Evolutionary conservation across 179 eudicot genomes (phyloP).

Genomic region (Drosera spatulata): DNA sequence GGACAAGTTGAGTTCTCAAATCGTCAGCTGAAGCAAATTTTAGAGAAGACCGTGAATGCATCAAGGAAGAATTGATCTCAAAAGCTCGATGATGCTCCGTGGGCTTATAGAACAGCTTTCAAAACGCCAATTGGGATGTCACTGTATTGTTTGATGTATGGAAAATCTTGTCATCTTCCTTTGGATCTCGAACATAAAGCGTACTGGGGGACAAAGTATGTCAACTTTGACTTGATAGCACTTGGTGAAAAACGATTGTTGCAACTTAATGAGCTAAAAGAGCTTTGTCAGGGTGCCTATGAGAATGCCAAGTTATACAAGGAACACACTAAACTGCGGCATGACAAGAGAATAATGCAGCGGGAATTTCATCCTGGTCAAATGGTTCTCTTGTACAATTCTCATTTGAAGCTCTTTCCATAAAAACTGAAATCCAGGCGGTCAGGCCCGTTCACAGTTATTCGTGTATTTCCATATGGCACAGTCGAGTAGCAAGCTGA

Average conservation of each 20-base stretch:
- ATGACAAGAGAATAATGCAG: not conserved
- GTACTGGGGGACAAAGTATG: not conserved
- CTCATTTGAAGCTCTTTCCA: not conserved
- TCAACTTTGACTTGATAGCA: not conserved
- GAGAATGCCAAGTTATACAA: not conserved
- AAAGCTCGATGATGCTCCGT: not conserved
- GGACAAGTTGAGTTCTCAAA: not conserved
- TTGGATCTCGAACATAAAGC: not conserved
- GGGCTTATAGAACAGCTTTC: not conserved
- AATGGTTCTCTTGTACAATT: not conserved
- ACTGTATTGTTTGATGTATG: not conserved
- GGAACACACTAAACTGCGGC: not conserved
- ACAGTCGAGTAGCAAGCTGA: not conserved
- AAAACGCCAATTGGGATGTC: not conserved
- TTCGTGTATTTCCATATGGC: too few species aligned
- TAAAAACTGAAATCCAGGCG: not conserved
- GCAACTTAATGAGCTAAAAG: not conserved
- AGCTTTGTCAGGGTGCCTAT: not conserved
- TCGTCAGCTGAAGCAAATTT: not conserved
- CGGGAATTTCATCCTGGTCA: not conserved
- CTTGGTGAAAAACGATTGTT: not conserved
- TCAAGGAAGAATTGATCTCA: not conserved
- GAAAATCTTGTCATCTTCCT: slow-evolving; percentile 1
- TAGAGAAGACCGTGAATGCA: not conserved
- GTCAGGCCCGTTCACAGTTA: too few species aligned